Evolutionary conservation across 1,139 yeast species (phyloP).

Genomic region (Yamadazyma triangularis): DNA sequence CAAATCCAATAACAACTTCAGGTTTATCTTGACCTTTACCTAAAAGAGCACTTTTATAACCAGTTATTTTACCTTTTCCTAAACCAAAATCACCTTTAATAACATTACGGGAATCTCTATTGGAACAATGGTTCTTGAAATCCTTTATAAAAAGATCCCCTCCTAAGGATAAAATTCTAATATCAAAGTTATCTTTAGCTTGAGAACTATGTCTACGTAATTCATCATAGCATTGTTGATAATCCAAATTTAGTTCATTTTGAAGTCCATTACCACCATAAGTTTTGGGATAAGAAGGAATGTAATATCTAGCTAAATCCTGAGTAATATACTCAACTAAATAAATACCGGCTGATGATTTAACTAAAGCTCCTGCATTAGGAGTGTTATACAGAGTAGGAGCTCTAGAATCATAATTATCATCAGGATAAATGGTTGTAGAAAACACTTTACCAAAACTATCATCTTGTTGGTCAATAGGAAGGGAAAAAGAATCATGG

Average conservation of each 20-base stretch:
- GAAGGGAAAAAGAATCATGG: constrained; percentile 76
- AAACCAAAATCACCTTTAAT: constrained; percentile 41
- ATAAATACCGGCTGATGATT: constrained; percentile 63
- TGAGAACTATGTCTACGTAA: constrained; percentile 22
- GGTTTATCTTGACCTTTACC: constrained; percentile 27
- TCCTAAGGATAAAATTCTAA: constrained; percentile 45
- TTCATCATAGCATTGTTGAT: constrained; percentile 40
- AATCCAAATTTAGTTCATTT: constrained; percentile 44
- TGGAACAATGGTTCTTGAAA: constrained; percentile 21
- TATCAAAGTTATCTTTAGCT: constrained; percentile 34
- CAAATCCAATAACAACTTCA: constrained; percentile 25
- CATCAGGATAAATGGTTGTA: constrained; percentile 21
- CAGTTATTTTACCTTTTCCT: constrained; percentile 32
- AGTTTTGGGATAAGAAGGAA: constrained; percentile 54
- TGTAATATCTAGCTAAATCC: constrained; percentile 60
- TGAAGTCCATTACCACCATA: constrained; percentile 61
- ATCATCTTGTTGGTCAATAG: constrained; percentile 43
- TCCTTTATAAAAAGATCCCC: constrained; percentile 34
- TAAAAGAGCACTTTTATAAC: constrained; percentile 41
- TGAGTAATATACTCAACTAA: constrained; percentile 61
- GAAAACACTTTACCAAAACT: constrained; percentile 24
- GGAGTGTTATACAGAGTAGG: constrained; percentile 26
- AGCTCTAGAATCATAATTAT: constrained; percentile 15
- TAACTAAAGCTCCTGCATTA: constrained; percentile 42
- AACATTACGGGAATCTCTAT: constrained; percentile 11